These are phyloP conservation scores for Truncatella angustata DNA, from an alignment of 2,329 filamentous ascomycete genomes.

Conservation along the genomic window DNA sequence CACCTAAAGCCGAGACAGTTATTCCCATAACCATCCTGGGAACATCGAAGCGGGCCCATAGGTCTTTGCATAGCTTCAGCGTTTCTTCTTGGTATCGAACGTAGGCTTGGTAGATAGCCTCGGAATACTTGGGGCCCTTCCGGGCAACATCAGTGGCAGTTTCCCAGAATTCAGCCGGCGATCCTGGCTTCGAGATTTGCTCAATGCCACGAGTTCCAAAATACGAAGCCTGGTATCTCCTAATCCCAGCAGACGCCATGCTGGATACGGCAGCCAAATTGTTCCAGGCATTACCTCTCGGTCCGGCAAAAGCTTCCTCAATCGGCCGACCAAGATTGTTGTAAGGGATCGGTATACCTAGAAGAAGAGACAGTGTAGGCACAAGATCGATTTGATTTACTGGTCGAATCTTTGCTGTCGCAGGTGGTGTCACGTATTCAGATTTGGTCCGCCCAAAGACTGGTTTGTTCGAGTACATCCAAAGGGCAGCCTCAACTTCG, in stretches of 20 bases:
- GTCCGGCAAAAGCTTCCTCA: slow-evolving; percentile 84
- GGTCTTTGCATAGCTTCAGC: slow-evolving; percentile 71
- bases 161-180: slow-evolving; percentile 57
- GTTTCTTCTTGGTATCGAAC: slow-evolving; percentile 75
- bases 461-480: slow-evolving; percentile 94
- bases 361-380: slow-evolving; percentile 80
- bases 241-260: slow-evolving; percentile 79
- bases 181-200: slow-evolving; percentile 53
- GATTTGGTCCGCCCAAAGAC: slow-evolving; percentile 76
- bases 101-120: slow-evolving; percentile 57
- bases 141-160: slow-evolving; percentile 39
- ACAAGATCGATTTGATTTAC: slow-evolving; percentile 91
- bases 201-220: slow-evolving; percentile 68
- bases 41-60: slow-evolving; percentile 93
- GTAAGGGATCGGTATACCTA: slow-evolving; percentile 91
- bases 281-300: slow-evolving; percentile 66
- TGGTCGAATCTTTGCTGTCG: slow-evolving; percentile 74
- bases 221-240: slow-evolving; percentile 85
- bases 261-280: slow-evolving; percentile 77
- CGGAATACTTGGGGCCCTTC: slow-evolving; percentile 37
- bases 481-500: slow-evolving; percentile 89
- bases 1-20: slow-evolving; percentile 63
- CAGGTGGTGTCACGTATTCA: slow-evolving; percentile 55
- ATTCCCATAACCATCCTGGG: slow-evolving; percentile 83
- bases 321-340: slow-evolving; percentile 94